Evolutionary conservation across 2,329 filamentous ascomycete genomes (phyloP), one percentile per base, ranked within the genome.

Genomic region (Colletotrichum tropicicola): DNA sequence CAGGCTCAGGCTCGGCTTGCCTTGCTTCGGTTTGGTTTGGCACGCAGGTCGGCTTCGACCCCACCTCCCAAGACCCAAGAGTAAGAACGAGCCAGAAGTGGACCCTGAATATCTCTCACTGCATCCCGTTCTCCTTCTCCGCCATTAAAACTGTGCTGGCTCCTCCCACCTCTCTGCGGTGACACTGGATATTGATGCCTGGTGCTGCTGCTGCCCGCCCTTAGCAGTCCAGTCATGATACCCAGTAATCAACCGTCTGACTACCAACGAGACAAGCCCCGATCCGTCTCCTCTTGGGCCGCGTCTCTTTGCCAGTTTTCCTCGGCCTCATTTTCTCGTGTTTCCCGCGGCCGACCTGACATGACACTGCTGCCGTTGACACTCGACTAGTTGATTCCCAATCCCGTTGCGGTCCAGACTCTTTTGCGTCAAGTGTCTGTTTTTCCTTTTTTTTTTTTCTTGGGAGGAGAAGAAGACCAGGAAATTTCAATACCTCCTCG

Each of bases 71-170:
- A 44, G 44, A 54, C n/a, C n/a, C n/a, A 21, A 28, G 39, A 60
- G 57, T 35, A 9, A 48, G 32, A 13, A 57, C 19, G 41, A 60
- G 35, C 43, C 43, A 37, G 45, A 63, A 63, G 61, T 65, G 61
- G 61, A 65, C 61, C 61, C 57, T 65, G 61, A 65, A 65, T 65
- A 65, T 65, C 57, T 44, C 57, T 44, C 57, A 44, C 48, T 51
- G 49, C 43, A 15, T 65, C 23, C 57, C 55, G 7, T 51, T 51
- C 56, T 54, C 43, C 30, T 45, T 61, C 57, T 61, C 61, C 61
- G 57, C 61, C 61, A 54, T 65, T 65, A 65, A 61, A 65, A 55
- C 37, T 51, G 61, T 61, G 57, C 57, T 47, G 43, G 61, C 57
- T 35, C 43, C 49, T 65, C 57, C 61, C 61, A 61, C 61, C 61